Evolutionary conservation across 495 filamentous ascomycete genomes (phyloP).

Genomic region (Usnea hakonensis): DNA sequence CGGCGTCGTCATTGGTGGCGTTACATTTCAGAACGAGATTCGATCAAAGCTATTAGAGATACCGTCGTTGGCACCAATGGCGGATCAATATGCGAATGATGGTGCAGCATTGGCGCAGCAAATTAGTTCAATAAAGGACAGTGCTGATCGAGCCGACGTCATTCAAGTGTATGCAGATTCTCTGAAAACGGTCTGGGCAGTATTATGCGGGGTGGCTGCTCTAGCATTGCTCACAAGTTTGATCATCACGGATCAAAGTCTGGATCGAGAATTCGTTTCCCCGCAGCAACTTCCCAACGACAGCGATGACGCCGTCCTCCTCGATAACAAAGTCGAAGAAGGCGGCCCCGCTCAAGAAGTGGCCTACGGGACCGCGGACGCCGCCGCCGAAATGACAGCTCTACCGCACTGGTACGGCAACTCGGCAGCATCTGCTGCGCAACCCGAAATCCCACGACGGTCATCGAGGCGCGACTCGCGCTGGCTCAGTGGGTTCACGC

Average conservation of each 20-base stretch:
- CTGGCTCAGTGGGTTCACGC: slow-evolving; percentile 7
- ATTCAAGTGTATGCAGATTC: slow-evolving; percentile 47
- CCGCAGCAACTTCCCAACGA: slow-evolving; percentile 4
- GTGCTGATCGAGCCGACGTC: slow-evolving; percentile 33
- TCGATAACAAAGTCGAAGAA: slow-evolving; percentile 7
- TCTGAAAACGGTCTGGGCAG: slow-evolving; percentile 48
- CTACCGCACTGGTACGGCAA: background rate
- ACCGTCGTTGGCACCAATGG: slow-evolving; percentile 34
- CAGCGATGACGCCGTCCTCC: slow-evolving; percentile 1
- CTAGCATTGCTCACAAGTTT: slow-evolving; percentile 42
- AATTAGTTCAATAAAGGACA: slow-evolving; percentile 43
- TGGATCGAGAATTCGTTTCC: slow-evolving; percentile 35
- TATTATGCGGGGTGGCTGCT: slow-evolving; percentile 42
- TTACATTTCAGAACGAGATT: slow-evolving; percentile 56
- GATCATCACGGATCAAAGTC: slow-evolving; percentile 43
- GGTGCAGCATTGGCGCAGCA: slow-evolving; percentile 49
- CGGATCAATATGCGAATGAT: slow-evolving; percentile 44
- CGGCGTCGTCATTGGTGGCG: slow-evolving; percentile 50
- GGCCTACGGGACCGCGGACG: background rate
- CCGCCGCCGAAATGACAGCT: background rate
- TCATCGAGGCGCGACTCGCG: slow-evolving; percentile 6
- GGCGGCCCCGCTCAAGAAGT: background rate
- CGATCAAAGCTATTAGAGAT: slow-evolving; percentile 36
- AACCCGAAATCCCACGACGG: background rate
- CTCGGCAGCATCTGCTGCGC: background rate